phyloP scores from a whole-genome alignment of 2,329 filamentous ascomycete species.

The Elsinoe perseae region DNA sequence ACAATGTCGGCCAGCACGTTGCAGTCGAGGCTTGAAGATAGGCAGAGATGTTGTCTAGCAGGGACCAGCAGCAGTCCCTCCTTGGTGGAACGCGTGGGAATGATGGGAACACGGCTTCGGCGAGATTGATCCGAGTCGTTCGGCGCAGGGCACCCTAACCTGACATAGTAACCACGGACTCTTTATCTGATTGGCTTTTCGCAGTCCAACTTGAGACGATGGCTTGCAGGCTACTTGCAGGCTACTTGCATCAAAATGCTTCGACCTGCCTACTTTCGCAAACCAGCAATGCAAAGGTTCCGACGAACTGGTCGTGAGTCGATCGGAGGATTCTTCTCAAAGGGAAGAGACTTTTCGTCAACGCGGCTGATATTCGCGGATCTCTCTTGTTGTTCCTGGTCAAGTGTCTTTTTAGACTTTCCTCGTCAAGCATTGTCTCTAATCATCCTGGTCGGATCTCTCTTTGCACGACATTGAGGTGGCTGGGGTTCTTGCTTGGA shows the following conservation, averaged over 20 bases:
- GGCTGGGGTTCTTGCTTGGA: constrained; percentile 1
- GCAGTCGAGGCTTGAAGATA: too few relatives aligned
- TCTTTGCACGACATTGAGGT: neutral
- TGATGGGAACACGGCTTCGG: neutral
- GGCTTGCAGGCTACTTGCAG: neutral
- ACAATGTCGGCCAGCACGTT: too few relatives aligned
- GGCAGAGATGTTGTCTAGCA: too few relatives aligned
- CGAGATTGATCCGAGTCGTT: constrained; percentile 4
- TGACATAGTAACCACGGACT: neutral
- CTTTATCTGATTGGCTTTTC: neutral
- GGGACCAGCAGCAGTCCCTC: too few relatives aligned
- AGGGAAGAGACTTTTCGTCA: neutral
- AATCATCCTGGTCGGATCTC: neutral
- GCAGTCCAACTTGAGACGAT: neutral
- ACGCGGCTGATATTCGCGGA: constrained; percentile 4
- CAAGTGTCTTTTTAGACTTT: constrained; percentile 9
- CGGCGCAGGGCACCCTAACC: neutral
- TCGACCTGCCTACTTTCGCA: neutral
- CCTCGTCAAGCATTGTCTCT: neutral
- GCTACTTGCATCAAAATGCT: neutral
- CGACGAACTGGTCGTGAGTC: neutral
- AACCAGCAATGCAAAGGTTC: neutral
- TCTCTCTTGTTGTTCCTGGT: constrained; percentile 6
- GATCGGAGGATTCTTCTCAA: neutral
- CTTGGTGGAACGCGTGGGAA: neutral